phyloP scores from a whole-genome alignment of 305 asterid species.

The Lippia alba region DNA sequence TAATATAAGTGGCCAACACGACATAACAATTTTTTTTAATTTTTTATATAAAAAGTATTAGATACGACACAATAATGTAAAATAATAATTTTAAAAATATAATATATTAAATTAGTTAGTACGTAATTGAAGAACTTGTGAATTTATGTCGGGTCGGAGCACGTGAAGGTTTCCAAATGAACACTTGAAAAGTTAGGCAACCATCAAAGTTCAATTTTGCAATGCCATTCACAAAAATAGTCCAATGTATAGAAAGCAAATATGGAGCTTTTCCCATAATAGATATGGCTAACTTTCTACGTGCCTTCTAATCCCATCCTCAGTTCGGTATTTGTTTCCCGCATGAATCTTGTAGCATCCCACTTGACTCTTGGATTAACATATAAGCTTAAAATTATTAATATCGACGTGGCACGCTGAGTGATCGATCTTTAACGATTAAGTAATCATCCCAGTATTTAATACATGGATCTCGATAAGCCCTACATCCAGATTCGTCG shows the following conservation, averaged over 20 bases:
- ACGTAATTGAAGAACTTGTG: background rate
- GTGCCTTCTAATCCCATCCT: constrained; percentile 41
- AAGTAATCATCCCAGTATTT: no score
- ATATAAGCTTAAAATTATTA: no score
- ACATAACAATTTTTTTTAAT: no score
- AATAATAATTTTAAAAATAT: no score
- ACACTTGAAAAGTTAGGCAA: constrained; percentile 57
- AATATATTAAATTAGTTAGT: no score
- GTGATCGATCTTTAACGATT: no score
- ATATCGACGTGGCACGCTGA: no score
- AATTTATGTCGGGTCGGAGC: constrained; percentile 29
- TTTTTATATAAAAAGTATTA: no score
- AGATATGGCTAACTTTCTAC: constrained; percentile 44
- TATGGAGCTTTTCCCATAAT: constrained; percentile 47
- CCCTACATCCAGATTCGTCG: no score
- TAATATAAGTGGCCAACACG: no score
- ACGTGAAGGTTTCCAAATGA: constrained; percentile 46
- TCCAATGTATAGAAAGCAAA: constrained; percentile 47
- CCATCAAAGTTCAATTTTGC: constrained; percentile 43
- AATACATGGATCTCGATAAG: no score
- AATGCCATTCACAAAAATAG: constrained; percentile 39
- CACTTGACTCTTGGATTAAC: background rate
- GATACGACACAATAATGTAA: no score
- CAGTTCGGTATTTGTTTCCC: constrained; percentile 58
- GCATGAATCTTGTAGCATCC: background rate